Conservation (phyloP, 148 eudicot species). For the Heliosperma pusillum region DNA sequence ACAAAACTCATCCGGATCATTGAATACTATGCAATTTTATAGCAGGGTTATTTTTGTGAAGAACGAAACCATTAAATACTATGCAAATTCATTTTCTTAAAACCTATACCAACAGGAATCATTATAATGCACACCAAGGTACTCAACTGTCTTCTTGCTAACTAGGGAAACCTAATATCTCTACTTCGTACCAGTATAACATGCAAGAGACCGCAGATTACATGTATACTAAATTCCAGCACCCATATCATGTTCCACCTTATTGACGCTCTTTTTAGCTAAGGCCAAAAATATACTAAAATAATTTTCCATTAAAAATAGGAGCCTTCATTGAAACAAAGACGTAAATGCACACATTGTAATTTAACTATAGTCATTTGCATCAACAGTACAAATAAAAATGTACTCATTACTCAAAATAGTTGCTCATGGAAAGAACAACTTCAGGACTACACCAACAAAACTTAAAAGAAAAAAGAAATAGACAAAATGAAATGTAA, state of each 20-base stretch:
- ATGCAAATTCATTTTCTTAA: background rate
- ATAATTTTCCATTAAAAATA: background rate
- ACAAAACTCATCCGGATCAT: slow-evolving; percentile 20
- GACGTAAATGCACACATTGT: background rate
- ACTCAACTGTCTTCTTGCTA: background rate
- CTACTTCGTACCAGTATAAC: background rate
- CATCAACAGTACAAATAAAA: background rate
- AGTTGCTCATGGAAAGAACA: background rate
- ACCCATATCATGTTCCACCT: background rate
- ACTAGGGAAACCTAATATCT: background rate
- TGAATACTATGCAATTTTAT: background rate
- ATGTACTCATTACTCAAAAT: background rate
- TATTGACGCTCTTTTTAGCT: background rate
- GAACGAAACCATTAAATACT: background rate
- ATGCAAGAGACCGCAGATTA: background rate
- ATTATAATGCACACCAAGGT: background rate
- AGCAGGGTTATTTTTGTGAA: background rate
- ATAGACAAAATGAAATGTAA: background rate
- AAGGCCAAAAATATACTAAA: background rate
- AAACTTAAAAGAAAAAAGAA: background rate
- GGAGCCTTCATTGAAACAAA: background rate
- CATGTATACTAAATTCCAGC: background rate
- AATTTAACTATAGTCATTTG: background rate
- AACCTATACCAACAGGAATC: background rate
- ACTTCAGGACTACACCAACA: background rate